Conservation (phyloP, 805 yeast genomes). For the Tetrapisispora arboricola region DNA sequence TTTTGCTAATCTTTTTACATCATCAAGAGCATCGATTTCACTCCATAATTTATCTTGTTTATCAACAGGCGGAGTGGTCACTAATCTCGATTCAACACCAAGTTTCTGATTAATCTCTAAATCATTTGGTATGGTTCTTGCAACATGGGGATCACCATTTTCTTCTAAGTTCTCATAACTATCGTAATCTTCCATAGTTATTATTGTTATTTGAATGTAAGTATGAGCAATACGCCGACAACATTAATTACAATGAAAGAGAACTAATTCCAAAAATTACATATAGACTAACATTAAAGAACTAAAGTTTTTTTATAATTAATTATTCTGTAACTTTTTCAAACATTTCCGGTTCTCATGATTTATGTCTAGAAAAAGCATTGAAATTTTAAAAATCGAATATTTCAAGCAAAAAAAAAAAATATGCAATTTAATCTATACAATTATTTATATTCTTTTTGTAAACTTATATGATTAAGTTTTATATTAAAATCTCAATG, state of each 20-base stretch:
- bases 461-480: background rate
- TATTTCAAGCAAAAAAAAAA: background rate
- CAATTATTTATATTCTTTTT: background rate
- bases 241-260: too few species aligned
- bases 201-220: background rate
- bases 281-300: too few species aligned
- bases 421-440: too few species aligned
- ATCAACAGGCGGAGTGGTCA: constrained; percentile 14
- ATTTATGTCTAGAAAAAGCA: too few species aligned
- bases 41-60: constrained; percentile 49
- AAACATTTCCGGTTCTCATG: too few species aligned
- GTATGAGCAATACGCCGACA: too few species aligned
- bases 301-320: too few species aligned
- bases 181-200: background rate
- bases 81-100: constrained; percentile 35
- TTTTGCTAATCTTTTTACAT: constrained; percentile 52
- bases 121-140: constrained; percentile 3
- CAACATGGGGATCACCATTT: background rate
- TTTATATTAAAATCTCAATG: constrained; percentile 50
- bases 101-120: background rate
- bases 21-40: constrained; percentile 76
- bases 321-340: too few species aligned
- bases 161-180: background rate
- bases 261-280: too few species aligned
- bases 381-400: too few species aligned